phyloP scores from a whole-genome alignment of 352 stramenopile species.

The Thalassiosira ordinaria region DNA sequence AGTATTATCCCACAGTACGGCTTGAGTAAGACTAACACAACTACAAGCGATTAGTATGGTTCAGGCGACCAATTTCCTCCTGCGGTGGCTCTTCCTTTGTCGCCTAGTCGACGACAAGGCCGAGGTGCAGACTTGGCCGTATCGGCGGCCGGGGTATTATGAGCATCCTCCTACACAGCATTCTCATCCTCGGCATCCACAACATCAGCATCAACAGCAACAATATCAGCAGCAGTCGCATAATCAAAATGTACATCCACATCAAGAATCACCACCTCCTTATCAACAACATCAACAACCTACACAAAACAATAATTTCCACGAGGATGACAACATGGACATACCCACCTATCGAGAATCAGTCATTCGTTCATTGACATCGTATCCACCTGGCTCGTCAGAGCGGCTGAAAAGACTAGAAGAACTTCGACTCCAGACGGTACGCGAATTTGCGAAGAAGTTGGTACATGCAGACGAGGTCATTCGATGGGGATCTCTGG shows the following conservation, averaged over 20 bases:
- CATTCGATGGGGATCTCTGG: constrained; percentile 37
- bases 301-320: constrained; percentile 8
- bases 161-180: no score
- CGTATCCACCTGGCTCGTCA: constrained; percentile 72
- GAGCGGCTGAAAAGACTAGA: constrained; percentile 74
- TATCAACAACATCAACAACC: constrained; percentile 27
- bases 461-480: constrained; percentile 65
- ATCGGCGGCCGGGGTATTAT: constrained; percentile 54
- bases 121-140: constrained; percentile 80
- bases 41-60: no score
- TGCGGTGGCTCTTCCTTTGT: constrained; percentile 83
- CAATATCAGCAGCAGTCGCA: constrained; percentile 15
- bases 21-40: no score
- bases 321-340: constrained; percentile 60
- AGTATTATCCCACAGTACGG: no score
- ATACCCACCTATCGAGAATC: constrained; percentile 58
- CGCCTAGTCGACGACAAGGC: constrained; percentile 73
- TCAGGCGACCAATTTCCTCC: constrained; percentile 80
- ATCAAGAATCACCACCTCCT: constrained; percentile 1
- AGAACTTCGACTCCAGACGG: constrained; percentile 69
- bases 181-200: no score
- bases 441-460: constrained; percentile 62
- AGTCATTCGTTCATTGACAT: constrained; percentile 67
- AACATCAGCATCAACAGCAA: constrained; percentile 8
- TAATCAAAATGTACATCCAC: constrained; percentile 16